Base-by-base conservation (phyloP, 768 basidiomycete genomes). In the Termitomyces sp. region DNA sequence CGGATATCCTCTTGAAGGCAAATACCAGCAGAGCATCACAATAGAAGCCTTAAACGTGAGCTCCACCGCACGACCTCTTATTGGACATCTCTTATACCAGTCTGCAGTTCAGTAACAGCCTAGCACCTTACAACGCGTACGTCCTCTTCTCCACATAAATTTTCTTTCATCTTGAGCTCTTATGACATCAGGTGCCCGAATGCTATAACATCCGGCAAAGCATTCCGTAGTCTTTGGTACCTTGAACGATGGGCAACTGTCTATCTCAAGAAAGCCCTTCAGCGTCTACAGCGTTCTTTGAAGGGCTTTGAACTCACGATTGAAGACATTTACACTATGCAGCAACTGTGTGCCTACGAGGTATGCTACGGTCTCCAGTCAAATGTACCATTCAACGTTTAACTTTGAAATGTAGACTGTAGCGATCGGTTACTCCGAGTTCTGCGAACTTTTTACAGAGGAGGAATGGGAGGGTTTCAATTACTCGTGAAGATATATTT, bases 381-480 rank as follows among this genome's bases (percentile, higher is more conserved):
- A 8, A 24, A 16, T 45, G 44, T 6, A 7, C 20, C n/a, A 16
- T 6, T 26, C 15, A 26, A 16, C 1, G 4, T 6, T 16, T 45
- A 3, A 45, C 7, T n/a, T n/a, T 5, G 15, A 16, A 45, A 7
- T 45, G 15, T 45, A 45, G 89, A 94, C 94, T 16, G 94, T 96
- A 46, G 90, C 92, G 0, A 78, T 95, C 12, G 94, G 92, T 12
- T 95, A 92, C 67, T 94, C 92, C 16, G 87, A 85, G 61, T 97
- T 95, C 73, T 97, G 94, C 61, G 85, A 86, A 56, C 75, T 96
- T 5, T 97, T 97, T 71, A 93, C 92, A 0, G 81, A 88, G 65
- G 85, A 91, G 47, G 94, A 96, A 71, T 97, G 94, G 94, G 87
- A 90, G 67, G 92, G 92, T 0, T 96, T 94, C 69, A 82, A 91